Evolutionary conservation across 306 rosid species (phyloP).

Genomic region (Vicia sativa): DNA sequence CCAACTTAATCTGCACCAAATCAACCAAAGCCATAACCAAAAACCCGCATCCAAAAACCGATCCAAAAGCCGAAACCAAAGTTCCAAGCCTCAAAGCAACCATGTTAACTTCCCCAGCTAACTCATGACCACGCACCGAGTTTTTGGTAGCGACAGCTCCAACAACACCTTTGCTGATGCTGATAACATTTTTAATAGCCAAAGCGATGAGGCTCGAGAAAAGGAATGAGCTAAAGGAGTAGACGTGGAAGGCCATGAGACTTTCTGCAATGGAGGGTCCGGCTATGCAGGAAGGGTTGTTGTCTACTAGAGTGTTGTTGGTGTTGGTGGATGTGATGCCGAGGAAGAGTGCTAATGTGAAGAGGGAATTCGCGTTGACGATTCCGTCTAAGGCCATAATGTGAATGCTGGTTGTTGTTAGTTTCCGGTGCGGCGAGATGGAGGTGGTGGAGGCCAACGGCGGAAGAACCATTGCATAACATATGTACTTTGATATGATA

Average conservation of each 20-base stretch:
- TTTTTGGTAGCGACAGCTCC: not conserved
- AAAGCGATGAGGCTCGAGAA: constrained; percentile 88
- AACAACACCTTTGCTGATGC: constrained; percentile 21
- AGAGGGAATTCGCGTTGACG: constrained; percentile 85
- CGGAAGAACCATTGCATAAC: not conserved
- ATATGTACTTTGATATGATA: not conserved
- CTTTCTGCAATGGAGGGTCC: constrained; percentile 48
- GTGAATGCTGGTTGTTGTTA: constrained; percentile 65
- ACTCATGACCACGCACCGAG: constrained; percentile 31
- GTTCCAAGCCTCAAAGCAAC: constrained; percentile 60
- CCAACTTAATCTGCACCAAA: constrained; percentile 81
- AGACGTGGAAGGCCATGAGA: constrained; percentile 67
- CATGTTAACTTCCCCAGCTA: constrained; percentile 45
- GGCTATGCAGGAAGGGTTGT: constrained; percentile 47
- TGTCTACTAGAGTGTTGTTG: constrained; percentile 44
- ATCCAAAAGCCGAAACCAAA: constrained; percentile 71
- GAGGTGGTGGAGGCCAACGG: constrained; percentile 3
- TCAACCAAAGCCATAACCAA: constrained; percentile 77
- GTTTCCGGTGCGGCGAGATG: constrained; percentile 35
- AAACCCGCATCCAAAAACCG: constrained; percentile 80
- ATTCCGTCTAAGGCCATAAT: constrained; percentile 84
- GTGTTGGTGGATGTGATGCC: constrained; percentile 65
- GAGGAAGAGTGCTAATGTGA: constrained; percentile 79
- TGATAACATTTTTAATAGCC: constrained; percentile 78
- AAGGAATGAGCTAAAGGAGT: constrained; percentile 91